Evolutionary conservation across 257 asterid genomes (phyloP), one percentile per base, ranked within the genome.

Genomic region (Plantago ovata): DNA sequence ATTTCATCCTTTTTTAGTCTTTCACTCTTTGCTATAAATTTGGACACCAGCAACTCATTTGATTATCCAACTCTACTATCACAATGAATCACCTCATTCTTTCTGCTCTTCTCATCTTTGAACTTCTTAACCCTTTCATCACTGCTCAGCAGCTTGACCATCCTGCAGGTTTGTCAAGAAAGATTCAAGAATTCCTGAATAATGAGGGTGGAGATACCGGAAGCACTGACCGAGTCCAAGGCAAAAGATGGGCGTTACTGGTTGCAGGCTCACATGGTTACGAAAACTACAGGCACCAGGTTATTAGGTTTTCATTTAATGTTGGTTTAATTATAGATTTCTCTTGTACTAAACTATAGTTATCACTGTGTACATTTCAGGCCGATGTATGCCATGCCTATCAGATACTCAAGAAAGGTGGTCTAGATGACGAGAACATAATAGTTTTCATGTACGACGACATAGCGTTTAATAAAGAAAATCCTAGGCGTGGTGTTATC

Each of bases 371-470:
- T 24, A 3, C 38, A 51, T 51, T 16, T 43, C 58, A 78, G 88
- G 88, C 93, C 16, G 93, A 84, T 61, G 72, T 81, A 23, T 84
- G 88, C 59, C 88, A 84, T 52, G 88, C 86, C 12, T 84, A 81
- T 63, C 88, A 84, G 68, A 51, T 81, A 33, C 79, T 84, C 11
- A 84, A 69, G 81, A 72, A 55, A 60, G 88, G 82, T 12, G 88
- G 93, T 56, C 64, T 84, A 28, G 65, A 68, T 38, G 93, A 84
- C 60, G 84, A 84, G 58, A 84, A 84, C 48, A 81, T 76, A 45
- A 54, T 81, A 55, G 86, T 84, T 36, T 78, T 84, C 69, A 84
- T 81, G 88, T 84, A 81, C 36, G 93, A 84, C 60, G 93, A 84
- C 59, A 74, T 84, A 62, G 93, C 93, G 15, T 49, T 64, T 59